Evolutionary conservation across 2,329 filamentous ascomycete genomes (phyloP).

Genomic region (Ophiognomonia clavigignenti-juglandacearum): DNA sequence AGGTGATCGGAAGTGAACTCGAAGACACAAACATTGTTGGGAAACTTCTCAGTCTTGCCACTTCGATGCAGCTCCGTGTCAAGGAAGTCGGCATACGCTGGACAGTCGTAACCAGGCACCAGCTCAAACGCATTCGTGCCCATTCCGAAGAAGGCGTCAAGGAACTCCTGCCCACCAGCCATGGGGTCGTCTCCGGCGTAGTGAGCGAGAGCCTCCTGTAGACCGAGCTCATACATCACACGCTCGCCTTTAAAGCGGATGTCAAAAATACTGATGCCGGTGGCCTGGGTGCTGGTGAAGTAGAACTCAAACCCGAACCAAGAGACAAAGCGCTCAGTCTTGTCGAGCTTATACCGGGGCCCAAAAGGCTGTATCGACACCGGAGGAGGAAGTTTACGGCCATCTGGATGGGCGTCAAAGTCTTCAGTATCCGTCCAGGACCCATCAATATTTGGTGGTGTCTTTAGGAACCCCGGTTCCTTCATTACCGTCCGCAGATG

Average conservation of each 20-base stretch:
- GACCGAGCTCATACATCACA: constrained; percentile 46
- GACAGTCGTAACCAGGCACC: constrained; percentile 38
- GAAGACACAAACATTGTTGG: constrained; percentile 34
- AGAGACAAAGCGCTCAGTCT: constrained; percentile 39
- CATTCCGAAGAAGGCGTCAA: constrained; percentile 35
- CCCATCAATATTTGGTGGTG: constrained; percentile 19
- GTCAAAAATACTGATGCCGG: constrained; percentile 43
- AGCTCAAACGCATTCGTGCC: constrained; percentile 31
- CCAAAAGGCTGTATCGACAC: constrained; percentile 32
- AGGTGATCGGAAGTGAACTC: constrained; percentile 32
- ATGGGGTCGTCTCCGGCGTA: constrained; percentile 45
- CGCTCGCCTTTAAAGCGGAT: constrained; percentile 45
- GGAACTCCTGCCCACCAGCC: constrained; percentile 35
- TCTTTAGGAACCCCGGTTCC: constrained; percentile 6
- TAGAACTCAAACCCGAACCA: constrained; percentile 52
- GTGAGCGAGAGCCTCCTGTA: constrained; percentile 49
- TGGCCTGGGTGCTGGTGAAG: constrained; percentile 36
- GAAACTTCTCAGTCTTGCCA: constrained; percentile 24
- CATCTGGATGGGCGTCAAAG: constrained; percentile 27
- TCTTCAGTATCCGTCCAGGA: constrained; percentile 28
- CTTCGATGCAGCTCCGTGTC: constrained; percentile 31
- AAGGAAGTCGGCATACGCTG: constrained; percentile 23
- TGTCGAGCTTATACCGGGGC: constrained; percentile 38
- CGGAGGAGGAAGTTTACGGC: constrained; percentile 21
- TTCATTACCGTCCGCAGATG: constrained; percentile 3